These are phyloP conservation scores for Quercus cerris DNA, from an alignment of 306 rosid species.

Conservation along the genomic window DNA sequence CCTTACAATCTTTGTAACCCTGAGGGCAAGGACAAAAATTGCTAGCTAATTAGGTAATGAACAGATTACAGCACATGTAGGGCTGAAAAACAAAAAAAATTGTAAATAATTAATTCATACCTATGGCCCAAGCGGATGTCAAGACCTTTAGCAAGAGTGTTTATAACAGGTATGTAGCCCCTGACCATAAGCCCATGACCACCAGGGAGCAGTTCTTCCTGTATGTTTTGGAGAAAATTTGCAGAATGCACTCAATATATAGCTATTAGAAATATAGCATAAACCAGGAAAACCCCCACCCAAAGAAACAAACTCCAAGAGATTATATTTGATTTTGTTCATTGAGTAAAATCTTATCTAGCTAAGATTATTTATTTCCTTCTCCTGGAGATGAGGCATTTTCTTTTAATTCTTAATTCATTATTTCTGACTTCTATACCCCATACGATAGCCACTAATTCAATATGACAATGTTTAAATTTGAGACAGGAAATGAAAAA, in stretches of 20 bases:
- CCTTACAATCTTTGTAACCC: conserved; percentile 77
- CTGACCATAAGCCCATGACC: conserved; percentile 99
- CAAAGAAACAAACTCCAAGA: not conserved
- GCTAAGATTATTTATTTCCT: not conserved
- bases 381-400: not conserved
- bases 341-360: not conserved
- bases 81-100: not conserved
- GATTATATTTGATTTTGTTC: not conserved
- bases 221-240: conserved; percentile 8
- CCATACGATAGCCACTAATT: not conserved
- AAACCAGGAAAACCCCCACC: not conserved
- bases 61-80: conserved; percentile 7
- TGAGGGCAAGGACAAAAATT: conserved; percentile 33
- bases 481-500: not conserved
- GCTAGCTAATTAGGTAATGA: conserved; percentile 14
- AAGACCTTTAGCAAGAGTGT: conserved; percentile 93
- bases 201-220: conserved; percentile 98
- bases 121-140: conserved; percentile 87
- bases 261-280: not conserved
- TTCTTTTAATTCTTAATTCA: not conserved
- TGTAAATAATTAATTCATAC: conserved; percentile 26
- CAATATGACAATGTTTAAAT: not conserved
- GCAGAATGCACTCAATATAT: not conserved
- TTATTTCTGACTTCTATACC: not conserved
- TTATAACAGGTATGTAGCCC: conserved; percentile 89